These are phyloP conservation scores for Exobasidium cylindrosporum DNA, from an alignment of 1,284 basidiomycete genomes.

Conservation along the genomic window DNA sequence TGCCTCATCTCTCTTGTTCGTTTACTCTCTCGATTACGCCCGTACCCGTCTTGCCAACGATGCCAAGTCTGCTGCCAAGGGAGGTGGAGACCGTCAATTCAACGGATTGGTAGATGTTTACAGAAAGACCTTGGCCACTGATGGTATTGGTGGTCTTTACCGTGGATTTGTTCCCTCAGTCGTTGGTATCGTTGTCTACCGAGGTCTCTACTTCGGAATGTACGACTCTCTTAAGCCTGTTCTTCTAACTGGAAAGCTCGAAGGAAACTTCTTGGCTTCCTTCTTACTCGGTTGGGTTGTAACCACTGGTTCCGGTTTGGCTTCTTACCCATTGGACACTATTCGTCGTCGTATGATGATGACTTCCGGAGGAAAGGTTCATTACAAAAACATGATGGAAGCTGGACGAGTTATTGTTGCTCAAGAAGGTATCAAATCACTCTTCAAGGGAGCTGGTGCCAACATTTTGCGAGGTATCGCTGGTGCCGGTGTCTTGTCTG, in stretches of 20 bases:
- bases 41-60: slow-evolving; percentile 57
- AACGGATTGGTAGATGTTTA: slow-evolving; percentile 56
- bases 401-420: slow-evolving; percentile 74
- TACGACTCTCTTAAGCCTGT: slow-evolving; percentile 57
- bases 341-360: slow-evolving; percentile 56
- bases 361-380: slow-evolving; percentile 52
- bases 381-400: slow-evolving; percentile 61
- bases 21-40: slow-evolving; percentile 57
- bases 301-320: slow-evolving; percentile 55
- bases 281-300: slow-evolving; percentile 56
- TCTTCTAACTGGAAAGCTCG: slow-evolving; percentile 50
- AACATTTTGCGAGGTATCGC: slow-evolving; percentile 98
- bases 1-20: slow-evolving; percentile 56
- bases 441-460: slow-evolving; percentile 71
- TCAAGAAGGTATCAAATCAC: slow-evolving; percentile 76
- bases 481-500: slow-evolving; percentile 91
- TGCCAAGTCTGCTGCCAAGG: slow-evolving; percentile 55
- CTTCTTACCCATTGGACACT: slow-evolving; percentile 56
- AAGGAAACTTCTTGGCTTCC: slow-evolving; percentile 54
- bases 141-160: slow-evolving; percentile 56
- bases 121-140: slow-evolving; percentile 55
- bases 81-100: slow-evolving; percentile 55
- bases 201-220: slow-evolving; percentile 56
- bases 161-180: slow-evolving; percentile 56
- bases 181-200: slow-evolving; percentile 56